Conservation (phyloP, 2,329 filamentous ascomycete genomes). For the Aureobasidium melanogenum region DNA sequence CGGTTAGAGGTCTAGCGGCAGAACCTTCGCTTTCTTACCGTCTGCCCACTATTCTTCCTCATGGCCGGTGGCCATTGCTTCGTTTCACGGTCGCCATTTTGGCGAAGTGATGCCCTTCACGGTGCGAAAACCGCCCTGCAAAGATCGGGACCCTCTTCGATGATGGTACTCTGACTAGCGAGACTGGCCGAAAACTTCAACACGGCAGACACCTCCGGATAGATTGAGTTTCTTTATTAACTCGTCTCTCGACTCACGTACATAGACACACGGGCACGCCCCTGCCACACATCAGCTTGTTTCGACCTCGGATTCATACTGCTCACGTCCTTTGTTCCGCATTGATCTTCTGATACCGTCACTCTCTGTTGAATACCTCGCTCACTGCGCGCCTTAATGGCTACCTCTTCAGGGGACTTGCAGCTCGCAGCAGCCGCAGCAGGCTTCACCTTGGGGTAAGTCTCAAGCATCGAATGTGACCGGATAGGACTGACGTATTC, state of each 20-base stretch:
- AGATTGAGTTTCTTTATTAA: neutral
- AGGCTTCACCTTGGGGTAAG: conserved; percentile 31
- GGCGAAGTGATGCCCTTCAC: neutral
- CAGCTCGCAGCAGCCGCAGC: conserved; percentile 14
- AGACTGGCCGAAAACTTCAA: neutral
- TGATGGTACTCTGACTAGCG: neutral
- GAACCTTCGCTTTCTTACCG: neutral
- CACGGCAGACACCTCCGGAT: neutral
- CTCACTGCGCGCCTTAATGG: neutral
- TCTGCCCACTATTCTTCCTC: neutral
- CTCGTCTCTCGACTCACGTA: neutral
- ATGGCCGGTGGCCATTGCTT: neutral
- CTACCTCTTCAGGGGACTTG: conserved; percentile 10
- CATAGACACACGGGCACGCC: conserved; percentile 1
- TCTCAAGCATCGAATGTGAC: neutral
- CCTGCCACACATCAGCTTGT: neutral
- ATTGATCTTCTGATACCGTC: neutral
- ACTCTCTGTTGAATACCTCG: neutral
- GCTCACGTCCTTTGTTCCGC: neutral
- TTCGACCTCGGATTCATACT: neutral
- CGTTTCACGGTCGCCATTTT: neutral
- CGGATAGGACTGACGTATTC: neutral
- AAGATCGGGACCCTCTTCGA: neutral
- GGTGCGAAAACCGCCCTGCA: neutral
- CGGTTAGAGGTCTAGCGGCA: neutral